These are phyloP conservation scores for Boletus rufocinnamomeus DNA, from an alignment of 768 basidiomycete species.

Conservation along the genomic window DNA sequence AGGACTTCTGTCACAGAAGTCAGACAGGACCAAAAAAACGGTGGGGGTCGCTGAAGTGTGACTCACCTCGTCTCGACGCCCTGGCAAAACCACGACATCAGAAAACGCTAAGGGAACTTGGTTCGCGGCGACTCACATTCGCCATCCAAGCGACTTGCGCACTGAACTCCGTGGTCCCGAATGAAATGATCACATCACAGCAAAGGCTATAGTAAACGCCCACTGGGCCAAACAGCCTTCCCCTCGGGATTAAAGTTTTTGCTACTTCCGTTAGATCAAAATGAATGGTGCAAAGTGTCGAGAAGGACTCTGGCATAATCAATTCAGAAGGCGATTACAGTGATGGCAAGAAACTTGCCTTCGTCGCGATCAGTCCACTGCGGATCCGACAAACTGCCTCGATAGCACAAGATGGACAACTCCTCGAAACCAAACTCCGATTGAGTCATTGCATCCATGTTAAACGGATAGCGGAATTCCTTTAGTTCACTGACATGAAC, in stretches of 20 bases:
- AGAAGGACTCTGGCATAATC: conserved; percentile 8
- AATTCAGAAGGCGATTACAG: background rate
- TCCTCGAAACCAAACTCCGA: conserved; percentile 3
- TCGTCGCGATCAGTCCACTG: conserved; percentile 14
- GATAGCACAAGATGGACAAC: conserved; percentile 13
- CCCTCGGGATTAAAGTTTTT: background rate
- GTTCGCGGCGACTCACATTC: conserved; percentile 5
- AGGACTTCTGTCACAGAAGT: background rate
- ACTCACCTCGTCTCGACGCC: conserved; percentile 15
- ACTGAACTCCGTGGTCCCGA: conserved; percentile 31
- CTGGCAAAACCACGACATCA: conserved; percentile 1
- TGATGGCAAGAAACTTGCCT: background rate
- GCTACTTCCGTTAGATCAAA: conserved; percentile 10
- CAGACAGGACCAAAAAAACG: background rate
- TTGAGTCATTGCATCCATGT: background rate
- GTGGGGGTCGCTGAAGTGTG: no score
- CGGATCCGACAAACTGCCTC: conserved; percentile 10
- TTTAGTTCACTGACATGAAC: conserved; percentile 7
- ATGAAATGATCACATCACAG: conserved; percentile 17
- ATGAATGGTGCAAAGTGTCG: conserved; percentile 13
- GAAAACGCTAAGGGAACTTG: background rate
- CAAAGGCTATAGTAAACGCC: conserved; percentile 11
- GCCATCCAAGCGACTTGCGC: conserved; percentile 16
- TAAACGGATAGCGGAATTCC: conserved; percentile 20
- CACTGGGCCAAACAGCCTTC: background rate